Evolutionary conservation across 2,329 filamentous ascomycete species (phyloP).

Genomic region (Pyrenochaeta sp.): DNA sequence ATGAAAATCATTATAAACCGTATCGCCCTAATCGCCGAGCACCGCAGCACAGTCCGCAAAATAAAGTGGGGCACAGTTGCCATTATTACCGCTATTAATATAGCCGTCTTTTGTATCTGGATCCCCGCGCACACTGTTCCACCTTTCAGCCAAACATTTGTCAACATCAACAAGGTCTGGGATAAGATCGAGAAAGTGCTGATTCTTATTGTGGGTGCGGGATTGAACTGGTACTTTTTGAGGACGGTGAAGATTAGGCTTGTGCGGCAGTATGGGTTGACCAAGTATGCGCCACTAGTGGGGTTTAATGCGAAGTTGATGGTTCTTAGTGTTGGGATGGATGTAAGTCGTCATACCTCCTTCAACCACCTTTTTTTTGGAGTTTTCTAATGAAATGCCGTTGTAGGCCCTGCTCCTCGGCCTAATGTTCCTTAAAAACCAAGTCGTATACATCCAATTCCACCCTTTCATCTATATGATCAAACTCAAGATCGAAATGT

Average conservation of each 20-base stretch:
- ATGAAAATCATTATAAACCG: slow-evolving; percentile 67
- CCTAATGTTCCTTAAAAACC: slow-evolving; percentile 51
- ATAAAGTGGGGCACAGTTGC: slow-evolving; percentile 60
- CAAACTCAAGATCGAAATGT: slow-evolving; percentile 57
- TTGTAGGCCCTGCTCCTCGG: slow-evolving; percentile 46
- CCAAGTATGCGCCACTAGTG: slow-evolving; percentile 52
- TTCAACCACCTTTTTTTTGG: not conserved
- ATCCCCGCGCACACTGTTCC: slow-evolving; percentile 57
- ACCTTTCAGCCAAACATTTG: slow-evolving; percentile 48
- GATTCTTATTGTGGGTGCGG: slow-evolving; percentile 60
- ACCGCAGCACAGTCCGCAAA: slow-evolving; percentile 46
- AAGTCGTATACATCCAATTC: slow-evolving; percentile 52
- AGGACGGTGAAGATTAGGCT: slow-evolving; percentile 50
- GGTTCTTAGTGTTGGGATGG: slow-evolving; percentile 52
- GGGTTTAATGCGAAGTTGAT: slow-evolving; percentile 54
- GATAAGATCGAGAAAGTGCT: slow-evolving; percentile 63
- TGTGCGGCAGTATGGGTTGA: slow-evolving; percentile 49
- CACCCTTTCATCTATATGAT: slow-evolving; percentile 55
- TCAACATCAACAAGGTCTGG: slow-evolving; percentile 61
- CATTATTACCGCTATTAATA: slow-evolving; percentile 60
- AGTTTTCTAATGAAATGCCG: slow-evolving; percentile 13
- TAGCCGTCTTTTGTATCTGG: slow-evolving; percentile 64
- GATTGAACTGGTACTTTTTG: slow-evolving; percentile 63
- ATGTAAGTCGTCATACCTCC: slow-evolving; percentile 32
- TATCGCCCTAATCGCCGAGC: slow-evolving; percentile 59